Conservation (phyloP, 2,329 filamentous ascomycete genomes). For the Trichothecium sympodiale region DNA sequence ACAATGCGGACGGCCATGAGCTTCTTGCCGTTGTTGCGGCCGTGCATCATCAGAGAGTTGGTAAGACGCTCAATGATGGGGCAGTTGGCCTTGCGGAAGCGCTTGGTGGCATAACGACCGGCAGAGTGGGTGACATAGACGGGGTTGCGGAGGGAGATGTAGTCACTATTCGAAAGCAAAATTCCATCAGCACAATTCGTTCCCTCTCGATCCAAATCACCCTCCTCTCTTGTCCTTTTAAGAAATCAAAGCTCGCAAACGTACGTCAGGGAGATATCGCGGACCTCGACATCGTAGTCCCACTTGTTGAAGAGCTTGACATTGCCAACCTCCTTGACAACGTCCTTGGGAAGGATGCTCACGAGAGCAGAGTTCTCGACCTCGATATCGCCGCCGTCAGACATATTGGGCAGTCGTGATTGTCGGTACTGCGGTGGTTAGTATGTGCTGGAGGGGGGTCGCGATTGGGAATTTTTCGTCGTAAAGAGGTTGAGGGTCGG, state of each 20-base stretch:
- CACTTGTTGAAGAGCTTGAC: constrained; percentile 98
- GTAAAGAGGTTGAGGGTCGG: constrained; percentile 19
- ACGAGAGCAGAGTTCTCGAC: constrained; percentile 67
- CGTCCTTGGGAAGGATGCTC: constrained; percentile 85
- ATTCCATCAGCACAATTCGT: constrained; percentile 19
- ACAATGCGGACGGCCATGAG: constrained; percentile 99
- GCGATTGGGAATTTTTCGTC: constrained; percentile 21
- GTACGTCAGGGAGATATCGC: constrained; percentile 99
- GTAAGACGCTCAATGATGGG: constrained; percentile 99
- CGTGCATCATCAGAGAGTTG: constrained; percentile 99
- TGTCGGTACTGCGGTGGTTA: constrained; percentile 24
- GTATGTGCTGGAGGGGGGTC: constrained; percentile 21
- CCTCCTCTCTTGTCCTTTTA: constrained; percentile 6
- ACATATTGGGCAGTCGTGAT: constrained; percentile 57
- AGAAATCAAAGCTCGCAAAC: constrained; percentile 10
- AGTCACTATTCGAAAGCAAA: constrained; percentile 57
- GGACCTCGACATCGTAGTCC: constrained; percentile 97
- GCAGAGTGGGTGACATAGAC: constrained; percentile 99
- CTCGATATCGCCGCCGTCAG: constrained; percentile 91
- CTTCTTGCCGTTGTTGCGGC: constrained; percentile 99
- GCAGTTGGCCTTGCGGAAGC: constrained; percentile 99
- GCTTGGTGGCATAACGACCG: constrained; percentile 97
- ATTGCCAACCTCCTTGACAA: constrained; percentile 77
- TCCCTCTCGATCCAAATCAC: constrained; percentile 5
- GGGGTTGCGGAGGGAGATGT: constrained; percentile 98